Conservation (phyloP, 345 rosid genomes). For the Angophora floribunda region DNA sequence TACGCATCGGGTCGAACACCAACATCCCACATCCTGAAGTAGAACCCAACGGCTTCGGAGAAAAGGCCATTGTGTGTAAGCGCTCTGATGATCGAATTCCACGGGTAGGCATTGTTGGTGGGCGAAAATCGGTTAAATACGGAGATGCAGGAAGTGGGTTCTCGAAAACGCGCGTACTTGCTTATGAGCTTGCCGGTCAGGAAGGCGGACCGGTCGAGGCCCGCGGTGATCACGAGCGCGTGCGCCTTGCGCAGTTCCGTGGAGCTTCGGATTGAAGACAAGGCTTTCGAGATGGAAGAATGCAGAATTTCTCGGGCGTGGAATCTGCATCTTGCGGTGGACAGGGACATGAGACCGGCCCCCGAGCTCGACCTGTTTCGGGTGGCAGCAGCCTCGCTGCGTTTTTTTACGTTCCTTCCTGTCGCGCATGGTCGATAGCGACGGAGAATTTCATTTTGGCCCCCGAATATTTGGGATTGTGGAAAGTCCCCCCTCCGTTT, state of each 20-base stretch:
- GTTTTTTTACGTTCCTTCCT: not conserved
- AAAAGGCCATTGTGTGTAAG: constrained; percentile 33
- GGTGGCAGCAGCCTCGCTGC: not conserved
- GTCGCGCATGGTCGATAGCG: not conserved
- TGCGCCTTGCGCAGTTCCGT: constrained; percentile 33
- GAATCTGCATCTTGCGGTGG: not conserved
- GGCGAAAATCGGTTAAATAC: constrained; percentile 35
- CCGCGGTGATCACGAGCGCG: constrained; percentile 32
- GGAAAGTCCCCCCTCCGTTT: not conserved
- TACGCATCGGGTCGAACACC: constrained; percentile 34
- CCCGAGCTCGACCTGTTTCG: not conserved
- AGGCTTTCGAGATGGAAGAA: constrained; percentile 26
- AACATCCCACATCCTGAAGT: constrained; percentile 19
- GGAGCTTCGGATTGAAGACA: constrained; percentile 17
- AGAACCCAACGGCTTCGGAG: constrained; percentile 32
- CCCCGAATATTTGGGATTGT: not conserved
- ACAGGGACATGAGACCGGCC: not conserved
- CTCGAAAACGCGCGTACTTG: constrained; percentile 38
- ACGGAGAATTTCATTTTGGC: not conserved
- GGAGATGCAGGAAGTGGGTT: constrained; percentile 36
- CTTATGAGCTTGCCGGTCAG: constrained; percentile 55
- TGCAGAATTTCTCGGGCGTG: not conserved
- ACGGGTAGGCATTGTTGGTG: constrained; percentile 32
- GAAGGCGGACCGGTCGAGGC: constrained; percentile 36
- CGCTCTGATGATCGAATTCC: constrained; percentile 64